Conservation (phyloP, 164 flowering plant genomes). For the Umbellularia californica region DNA sequence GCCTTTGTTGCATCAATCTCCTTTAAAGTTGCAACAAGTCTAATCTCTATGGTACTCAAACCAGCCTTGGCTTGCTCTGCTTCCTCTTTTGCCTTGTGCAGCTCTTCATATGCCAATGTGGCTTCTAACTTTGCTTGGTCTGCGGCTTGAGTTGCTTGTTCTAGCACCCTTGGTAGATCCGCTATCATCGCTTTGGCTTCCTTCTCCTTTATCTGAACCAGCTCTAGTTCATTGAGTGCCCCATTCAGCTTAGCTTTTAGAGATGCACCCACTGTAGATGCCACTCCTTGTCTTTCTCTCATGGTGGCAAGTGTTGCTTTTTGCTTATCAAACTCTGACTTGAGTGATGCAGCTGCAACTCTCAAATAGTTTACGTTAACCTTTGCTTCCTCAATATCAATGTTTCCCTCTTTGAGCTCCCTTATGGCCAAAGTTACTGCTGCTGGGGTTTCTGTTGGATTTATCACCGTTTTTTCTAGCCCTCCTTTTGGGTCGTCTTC, state of each 20-base stretch:
- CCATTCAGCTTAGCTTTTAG: constrained; percentile 71
- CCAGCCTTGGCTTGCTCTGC: constrained; percentile 79
- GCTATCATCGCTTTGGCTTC: constrained; percentile 69
- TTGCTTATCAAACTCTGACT: constrained; percentile 64
- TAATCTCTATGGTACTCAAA: constrained; percentile 55
- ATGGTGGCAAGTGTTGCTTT: constrained; percentile 52
- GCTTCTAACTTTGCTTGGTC: constrained; percentile 61
- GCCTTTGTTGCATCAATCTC: constrained; percentile 92
- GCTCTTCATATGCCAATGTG: constrained; percentile 53
- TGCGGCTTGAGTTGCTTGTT: constrained; percentile 65
- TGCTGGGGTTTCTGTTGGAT: constrained; percentile 38
- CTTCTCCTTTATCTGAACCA: constrained; percentile 60
- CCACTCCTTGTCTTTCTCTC: constrained; percentile 84
- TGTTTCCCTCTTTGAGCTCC: constrained; percentile 78
- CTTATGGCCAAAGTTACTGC: constrained; percentile 52
- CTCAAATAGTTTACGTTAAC: constrained; percentile 56
- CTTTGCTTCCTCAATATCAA: constrained; percentile 62
- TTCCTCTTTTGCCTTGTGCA: constrained; percentile 63
- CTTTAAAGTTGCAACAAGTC: constrained; percentile 63
- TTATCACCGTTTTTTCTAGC: constrained; percentile 17
- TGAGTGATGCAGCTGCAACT: constrained; percentile 61
- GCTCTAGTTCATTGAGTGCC: constrained; percentile 47
- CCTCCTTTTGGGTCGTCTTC: constrained; percentile 11
- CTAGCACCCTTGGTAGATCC: constrained; percentile 68
- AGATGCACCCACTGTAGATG: constrained; percentile 64